Base-by-base conservation (phyloP, 371 early-diverging fungal species). In the Rhizopus microsporus region DNA sequence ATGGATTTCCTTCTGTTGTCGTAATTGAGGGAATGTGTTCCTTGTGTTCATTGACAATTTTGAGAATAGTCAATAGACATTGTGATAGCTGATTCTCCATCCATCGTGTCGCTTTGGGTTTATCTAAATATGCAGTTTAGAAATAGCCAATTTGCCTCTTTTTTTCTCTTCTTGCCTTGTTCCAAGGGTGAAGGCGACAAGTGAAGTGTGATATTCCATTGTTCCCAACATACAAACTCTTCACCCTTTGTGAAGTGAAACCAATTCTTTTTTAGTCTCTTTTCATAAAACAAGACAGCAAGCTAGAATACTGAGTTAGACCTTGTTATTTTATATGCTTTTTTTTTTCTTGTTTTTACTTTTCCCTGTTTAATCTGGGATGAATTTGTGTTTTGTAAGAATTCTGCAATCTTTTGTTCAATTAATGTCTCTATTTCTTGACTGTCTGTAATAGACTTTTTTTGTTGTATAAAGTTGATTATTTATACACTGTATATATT, bases 21-120 rank as follows among this genome's bases (percentile, higher is more conserved):
- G 89, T 84, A 56, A 95, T 93, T 1, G 92, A 89, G 31, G 96
- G 96, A 31, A 94, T 91, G 63, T 94, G 94, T 49, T 93, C 96
- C 66, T 90, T 91, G 60, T 90, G 76, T 51, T 85, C 85, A 70
- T 93, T 92, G 23, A 89, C 86, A 38, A 84, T 77, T 30, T 81
- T 77, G 15, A 93, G 76, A 30, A 93, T 91, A 42, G 65, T 76
- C 46, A 88, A 65, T 13, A 95, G 74, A 15, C 66, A 63, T 48
- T 71, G 75, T 31, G 54, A 62, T 40, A 80, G 49, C 34, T 80
- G 77, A 23, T 55, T 55, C 39, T 80, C 80, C n/a, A 82, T 57
- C 12, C 72, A 59, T 37, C 73, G 65, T 42, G 59, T 71, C 5
- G 80, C 71, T 44, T 71, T 72, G 15, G 53, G 54, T 44, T 68